Evolutionary conservation across 2,329 filamentous ascomycete genomes (phyloP).

Genomic region (Colletotrichum sp.): DNA sequence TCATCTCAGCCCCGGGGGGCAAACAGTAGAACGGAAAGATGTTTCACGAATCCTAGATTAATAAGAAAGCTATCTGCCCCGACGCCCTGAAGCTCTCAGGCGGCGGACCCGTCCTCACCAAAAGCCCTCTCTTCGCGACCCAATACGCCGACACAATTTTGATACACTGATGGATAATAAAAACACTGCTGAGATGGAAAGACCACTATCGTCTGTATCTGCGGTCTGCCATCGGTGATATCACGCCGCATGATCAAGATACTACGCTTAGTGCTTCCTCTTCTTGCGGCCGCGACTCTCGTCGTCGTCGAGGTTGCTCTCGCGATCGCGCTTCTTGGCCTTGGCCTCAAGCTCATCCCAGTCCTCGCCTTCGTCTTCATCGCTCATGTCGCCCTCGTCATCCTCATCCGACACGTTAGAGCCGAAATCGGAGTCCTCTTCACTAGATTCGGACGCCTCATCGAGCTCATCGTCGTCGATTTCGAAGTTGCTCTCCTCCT

Average conservation of each 20-base stretch:
- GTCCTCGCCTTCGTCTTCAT: slow-evolving; percentile 83
- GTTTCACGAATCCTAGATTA: neutral
- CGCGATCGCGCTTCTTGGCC: slow-evolving; percentile 83
- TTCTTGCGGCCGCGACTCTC: slow-evolving; percentile 77
- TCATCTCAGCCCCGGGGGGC: neutral
- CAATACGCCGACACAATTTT: slow-evolving; percentile 22
- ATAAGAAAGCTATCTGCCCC: slow-evolving; percentile 11
- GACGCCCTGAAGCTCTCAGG: neutral
- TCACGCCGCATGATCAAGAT: neutral
- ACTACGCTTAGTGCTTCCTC: slow-evolving; percentile 54
- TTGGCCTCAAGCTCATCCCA: slow-evolving; percentile 97
- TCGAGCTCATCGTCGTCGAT: slow-evolving; percentile 87
- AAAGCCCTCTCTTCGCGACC: neutral
- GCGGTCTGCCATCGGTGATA: neutral
- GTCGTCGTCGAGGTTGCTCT: slow-evolving; percentile 73
- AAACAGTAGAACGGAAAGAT: neutral
- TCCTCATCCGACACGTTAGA: slow-evolving; percentile 87
- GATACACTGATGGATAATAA: slow-evolving; percentile 12
- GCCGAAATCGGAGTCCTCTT: slow-evolving; percentile 93
- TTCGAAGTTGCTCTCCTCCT: slow-evolving; percentile 92
- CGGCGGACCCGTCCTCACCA: neutral
- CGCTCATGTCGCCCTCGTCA: slow-evolving; percentile 75
- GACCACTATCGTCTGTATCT: neutral
- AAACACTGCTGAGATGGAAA: neutral
- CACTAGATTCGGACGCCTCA: slow-evolving; percentile 74